A percentile compares a stretch with the other conserved stretches of the same genome.
Conservation (phyloP, 2,329 filamentous ascomycete genomes). For the Aspergillus ruber region DNA sequence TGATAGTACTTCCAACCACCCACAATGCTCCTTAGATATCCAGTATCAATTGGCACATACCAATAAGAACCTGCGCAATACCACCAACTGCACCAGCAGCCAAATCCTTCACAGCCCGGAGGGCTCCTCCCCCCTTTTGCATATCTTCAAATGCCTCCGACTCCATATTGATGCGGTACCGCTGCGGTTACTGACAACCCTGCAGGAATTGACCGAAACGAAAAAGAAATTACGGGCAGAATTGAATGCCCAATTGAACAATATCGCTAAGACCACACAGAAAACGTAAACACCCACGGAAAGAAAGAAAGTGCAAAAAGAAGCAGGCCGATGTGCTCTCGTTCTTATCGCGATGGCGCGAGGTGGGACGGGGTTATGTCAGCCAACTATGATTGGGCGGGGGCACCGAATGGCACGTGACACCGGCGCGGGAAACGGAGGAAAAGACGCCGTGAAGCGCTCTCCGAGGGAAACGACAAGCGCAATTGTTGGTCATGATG, state of each 20-base stretch:
- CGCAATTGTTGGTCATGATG: constrained; percentile 20
- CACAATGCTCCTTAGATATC: too few relatives aligned
- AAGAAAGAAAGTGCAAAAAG: constrained; percentile 1
- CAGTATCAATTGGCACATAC: constrained; percentile 48
- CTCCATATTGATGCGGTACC: constrained; percentile 19
- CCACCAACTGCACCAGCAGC: constrained; percentile 86
- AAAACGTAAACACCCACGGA: neutral
- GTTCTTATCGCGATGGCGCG: constrained; percentile 8
- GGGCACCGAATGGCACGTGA: constrained; percentile 26
- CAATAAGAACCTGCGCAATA: constrained; percentile 86
- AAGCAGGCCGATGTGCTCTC: neutral
- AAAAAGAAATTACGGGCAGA: constrained; percentile 1
- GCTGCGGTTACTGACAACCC: neutral
- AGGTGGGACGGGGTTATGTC: constrained; percentile 3
- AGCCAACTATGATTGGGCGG: constrained; percentile 23
- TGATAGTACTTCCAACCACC: too few relatives aligned
- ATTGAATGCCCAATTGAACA: neutral
- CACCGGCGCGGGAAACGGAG: constrained; percentile 5
- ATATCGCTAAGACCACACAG: neutral
- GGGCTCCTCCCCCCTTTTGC: constrained; percentile 34
- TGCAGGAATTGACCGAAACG: neutral
- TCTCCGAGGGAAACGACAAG: constrained; percentile 7
- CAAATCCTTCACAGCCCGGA: constrained; percentile 76
- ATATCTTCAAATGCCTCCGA: constrained; percentile 30
- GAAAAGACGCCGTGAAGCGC: constrained; percentile 13